Evolutionary conservation across 1,139 yeast species (phyloP).

Genomic region (Schwanniomyces etchellsii): DNA sequence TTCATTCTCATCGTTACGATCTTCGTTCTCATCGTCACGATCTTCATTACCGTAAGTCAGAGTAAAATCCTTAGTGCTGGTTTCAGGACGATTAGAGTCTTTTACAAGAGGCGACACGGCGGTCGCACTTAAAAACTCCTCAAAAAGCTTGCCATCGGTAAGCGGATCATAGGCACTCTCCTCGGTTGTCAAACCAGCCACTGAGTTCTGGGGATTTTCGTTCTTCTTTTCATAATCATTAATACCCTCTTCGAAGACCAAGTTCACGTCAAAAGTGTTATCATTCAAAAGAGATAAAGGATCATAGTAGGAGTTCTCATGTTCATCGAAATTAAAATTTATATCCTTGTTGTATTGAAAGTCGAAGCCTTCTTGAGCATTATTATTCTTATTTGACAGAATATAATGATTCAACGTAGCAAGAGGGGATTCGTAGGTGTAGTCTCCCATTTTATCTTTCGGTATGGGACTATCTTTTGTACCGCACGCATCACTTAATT

Average conservation of each 20-base stretch:
- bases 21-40: slow-evolving; percentile 9
- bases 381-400: slow-evolving; percentile 6
- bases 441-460: slow-evolving; percentile 22
- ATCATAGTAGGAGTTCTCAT: slow-evolving; percentile 16
- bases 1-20: not conserved
- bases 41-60: too few species aligned
- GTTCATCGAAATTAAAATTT: slow-evolving; percentile 2
- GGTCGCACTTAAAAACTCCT: slow-evolving; percentile 20
- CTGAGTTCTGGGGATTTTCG: slow-evolving; percentile 22
- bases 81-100: not conserved
- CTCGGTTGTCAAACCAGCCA: slow-evolving; percentile 47
- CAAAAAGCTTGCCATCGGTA: slow-evolving; percentile 16
- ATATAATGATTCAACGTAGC: slow-evolving; percentile 11
- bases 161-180: slow-evolving; percentile 69
- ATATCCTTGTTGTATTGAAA: not conserved
- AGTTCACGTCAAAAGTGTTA: slow-evolving; percentile 44
- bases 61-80: slow-evolving; percentile 6
- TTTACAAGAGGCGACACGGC: not conserved
- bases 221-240: slow-evolving; percentile 7
- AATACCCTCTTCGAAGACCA: slow-evolving; percentile 35
- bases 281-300: slow-evolving; percentile 45
- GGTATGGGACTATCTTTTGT: slow-evolving; percentile 69
- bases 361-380: slow-evolving; percentile 1
- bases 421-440: slow-evolving; percentile 13
- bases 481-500: slow-evolving; percentile 79